phyloP scores from a whole-genome alignment of 2,329 filamentous ascomycete genomes.

The Exserohilum rostratum region DNA sequence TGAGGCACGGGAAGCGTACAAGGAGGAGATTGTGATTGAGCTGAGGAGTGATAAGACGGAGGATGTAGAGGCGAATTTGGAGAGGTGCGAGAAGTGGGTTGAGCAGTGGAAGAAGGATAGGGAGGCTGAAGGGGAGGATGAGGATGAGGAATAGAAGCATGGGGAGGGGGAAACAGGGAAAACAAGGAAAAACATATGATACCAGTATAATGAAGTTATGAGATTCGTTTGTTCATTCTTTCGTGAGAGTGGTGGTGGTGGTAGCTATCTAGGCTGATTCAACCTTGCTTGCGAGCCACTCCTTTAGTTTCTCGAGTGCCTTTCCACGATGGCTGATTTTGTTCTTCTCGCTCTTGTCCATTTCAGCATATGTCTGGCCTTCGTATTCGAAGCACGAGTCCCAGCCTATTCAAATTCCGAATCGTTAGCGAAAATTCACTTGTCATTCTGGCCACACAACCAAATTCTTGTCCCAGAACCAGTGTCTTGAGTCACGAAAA shows the following conservation, averaged over 20 bases:
- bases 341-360: slow-evolving; percentile 89
- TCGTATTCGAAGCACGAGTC: slow-evolving; percentile 95
- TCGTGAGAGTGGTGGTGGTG: too few species aligned
- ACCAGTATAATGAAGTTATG: background rate
- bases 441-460: too few species aligned
- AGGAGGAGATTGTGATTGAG: slow-evolving; percentile 86
- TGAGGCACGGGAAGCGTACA: slow-evolving; percentile 86
- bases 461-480: too few species aligned
- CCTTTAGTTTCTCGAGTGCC: slow-evolving; percentile 84
- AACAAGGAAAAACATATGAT: background rate
- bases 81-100: slow-evolving; percentile 82
- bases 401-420: slow-evolving; percentile 69
- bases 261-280: slow-evolving; percentile 19
- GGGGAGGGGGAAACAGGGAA: background rate
- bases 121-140: slow-evolving; percentile 34
- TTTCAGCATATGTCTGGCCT: slow-evolving; percentile 88
- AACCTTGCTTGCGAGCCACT: slow-evolving; percentile 68
- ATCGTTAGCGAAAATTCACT: too few species aligned
- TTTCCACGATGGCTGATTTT: slow-evolving; percentile 87
- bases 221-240: too few species aligned
- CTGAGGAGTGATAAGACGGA: slow-evolving; percentile 82
- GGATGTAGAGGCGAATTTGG: slow-evolving; percentile 88
- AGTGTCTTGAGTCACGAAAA: too few species aligned
- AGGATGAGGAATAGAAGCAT: background rate
- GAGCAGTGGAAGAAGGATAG: slow-evolving; percentile 79